Conservation (phyloP, 495 filamentous ascomycete species). For the Cercophora scortea region DNA sequence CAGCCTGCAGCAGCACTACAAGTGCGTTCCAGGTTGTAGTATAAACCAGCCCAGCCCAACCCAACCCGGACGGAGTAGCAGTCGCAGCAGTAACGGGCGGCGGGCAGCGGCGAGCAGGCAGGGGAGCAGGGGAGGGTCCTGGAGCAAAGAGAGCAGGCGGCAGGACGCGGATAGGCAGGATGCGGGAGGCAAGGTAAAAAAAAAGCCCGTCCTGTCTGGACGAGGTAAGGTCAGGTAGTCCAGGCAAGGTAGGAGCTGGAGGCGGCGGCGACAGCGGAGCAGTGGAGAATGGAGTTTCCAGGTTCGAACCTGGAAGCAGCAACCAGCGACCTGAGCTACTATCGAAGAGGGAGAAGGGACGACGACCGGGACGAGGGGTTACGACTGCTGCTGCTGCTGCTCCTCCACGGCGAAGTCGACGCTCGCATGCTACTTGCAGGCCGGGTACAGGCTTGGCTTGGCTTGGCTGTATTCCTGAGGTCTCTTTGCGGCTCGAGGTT, state of each 20-base stretch:
- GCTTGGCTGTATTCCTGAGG: neutral
- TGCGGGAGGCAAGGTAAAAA: no score
- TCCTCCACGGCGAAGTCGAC: conserved; percentile 14
- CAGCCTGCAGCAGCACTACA: neutral
- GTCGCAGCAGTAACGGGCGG: neutral
- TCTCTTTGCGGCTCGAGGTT: conserved; percentile 4
- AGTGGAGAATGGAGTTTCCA: conserved; percentile 11
- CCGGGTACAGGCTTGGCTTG: no score
- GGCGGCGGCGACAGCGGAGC: conserved; percentile 19
- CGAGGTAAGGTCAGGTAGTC: neutral
- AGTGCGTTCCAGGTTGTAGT: neutral
- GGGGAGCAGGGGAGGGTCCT: no score
- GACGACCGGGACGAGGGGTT: conserved; percentile 4
- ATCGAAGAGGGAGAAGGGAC: conserved; percentile 17
- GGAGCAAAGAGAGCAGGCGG: no score
- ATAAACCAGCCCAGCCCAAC: neutral
- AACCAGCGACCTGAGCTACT: neutral
- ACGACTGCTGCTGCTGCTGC: neutral
- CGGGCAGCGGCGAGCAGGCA: no score
- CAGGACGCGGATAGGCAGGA: no score
- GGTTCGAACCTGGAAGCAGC: neutral
- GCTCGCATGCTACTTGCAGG: conserved; percentile 16
- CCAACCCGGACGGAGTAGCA: neutral
- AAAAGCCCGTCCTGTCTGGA: no score
- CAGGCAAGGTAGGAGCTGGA: neutral